phyloP scores from a whole-genome alignment of 352 stramenopile species.

The Phytophthora palmivora region DNA sequence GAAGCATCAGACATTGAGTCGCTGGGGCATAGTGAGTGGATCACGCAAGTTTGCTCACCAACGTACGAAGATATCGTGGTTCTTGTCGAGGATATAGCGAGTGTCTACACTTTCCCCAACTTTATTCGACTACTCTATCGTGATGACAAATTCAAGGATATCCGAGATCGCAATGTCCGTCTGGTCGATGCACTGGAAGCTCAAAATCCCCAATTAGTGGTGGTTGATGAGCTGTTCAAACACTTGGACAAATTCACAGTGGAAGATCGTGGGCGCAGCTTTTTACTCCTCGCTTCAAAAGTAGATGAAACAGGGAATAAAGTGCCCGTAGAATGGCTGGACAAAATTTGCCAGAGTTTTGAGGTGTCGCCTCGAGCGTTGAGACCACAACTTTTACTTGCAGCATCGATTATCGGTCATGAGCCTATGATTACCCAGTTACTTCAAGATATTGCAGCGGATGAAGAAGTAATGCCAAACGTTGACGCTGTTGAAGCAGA shows the following conservation, averaged over 20 bases:
- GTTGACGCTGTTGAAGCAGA: conserved; percentile 23
- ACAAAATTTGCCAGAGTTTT: conserved; percentile 22
- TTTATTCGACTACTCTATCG: conserved; percentile 29
- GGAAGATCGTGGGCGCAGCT: conserved; percentile 35
- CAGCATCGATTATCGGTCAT: conserved; percentile 26
- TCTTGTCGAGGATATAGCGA: conserved; percentile 5
- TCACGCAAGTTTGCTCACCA: conserved; percentile 16
- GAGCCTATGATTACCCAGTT: conserved; percentile 22
- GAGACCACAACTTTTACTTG: conserved; percentile 25
- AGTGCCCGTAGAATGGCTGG: conserved; percentile 9
- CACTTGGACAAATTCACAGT: conserved; percentile 20
- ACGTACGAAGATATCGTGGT: conserved; percentile 19
- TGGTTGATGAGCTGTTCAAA: conserved; percentile 26
- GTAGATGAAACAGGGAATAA: conserved; percentile 3
- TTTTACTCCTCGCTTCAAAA: conserved; percentile 27
- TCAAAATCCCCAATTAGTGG: neutral
- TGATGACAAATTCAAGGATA: conserved; percentile 25
- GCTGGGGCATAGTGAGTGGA: conserved; percentile 6
- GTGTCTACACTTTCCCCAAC: conserved; percentile 9
- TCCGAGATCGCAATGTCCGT: conserved; percentile 18
- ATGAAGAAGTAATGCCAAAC: conserved; percentile 5
- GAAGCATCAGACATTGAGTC: neutral
- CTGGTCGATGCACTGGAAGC: conserved; percentile 19
- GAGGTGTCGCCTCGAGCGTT: conserved; percentile 11
- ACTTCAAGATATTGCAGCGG: conserved; percentile 17